phyloP scores from a whole-genome alignment of 371 early-diverging fungal genomes.

The Phascolomyces articulosus region DNA sequence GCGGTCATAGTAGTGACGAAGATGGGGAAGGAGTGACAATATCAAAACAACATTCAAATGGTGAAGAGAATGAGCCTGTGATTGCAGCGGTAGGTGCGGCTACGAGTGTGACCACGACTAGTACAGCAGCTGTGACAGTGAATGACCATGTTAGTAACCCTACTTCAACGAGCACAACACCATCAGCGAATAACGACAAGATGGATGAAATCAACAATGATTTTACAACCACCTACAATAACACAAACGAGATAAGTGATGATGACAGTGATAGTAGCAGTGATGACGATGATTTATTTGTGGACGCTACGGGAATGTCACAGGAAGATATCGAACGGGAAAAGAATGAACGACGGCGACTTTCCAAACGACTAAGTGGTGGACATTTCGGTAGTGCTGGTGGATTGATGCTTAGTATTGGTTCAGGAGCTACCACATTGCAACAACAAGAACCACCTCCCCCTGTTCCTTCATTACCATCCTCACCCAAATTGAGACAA shows the following conservation, averaged over 20 bases:
- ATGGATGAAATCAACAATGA: not conserved
- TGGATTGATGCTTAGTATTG: conserved; percentile 43
- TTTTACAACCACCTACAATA: not conserved
- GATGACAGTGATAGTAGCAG: conserved; percentile 17
- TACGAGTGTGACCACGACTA: too few species aligned
- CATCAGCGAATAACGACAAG: too few species aligned
- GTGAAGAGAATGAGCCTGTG: too few species aligned
- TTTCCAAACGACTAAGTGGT: conserved; percentile 47
- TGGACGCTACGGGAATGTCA: conserved; percentile 39
- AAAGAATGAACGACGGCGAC: conserved; percentile 19
- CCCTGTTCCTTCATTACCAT: conserved; percentile 10
- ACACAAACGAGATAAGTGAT: conserved; percentile 1
- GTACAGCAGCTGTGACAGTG: too few species aligned
- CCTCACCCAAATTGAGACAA: not conserved
- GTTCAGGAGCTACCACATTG: not conserved
- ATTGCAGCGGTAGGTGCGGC: too few species aligned
- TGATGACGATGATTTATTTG: conserved; percentile 37
- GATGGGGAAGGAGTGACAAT: too few species aligned
- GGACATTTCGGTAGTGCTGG: conserved; percentile 55
- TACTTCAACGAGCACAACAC: too few species aligned
- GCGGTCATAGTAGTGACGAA: not conserved
- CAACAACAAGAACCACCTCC: conserved; percentile 8
- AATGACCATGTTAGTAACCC: too few species aligned
- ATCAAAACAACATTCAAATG: too few species aligned
- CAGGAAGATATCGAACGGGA: conserved; percentile 45